These are phyloP conservation scores for Magnolia kwangsiensis DNA, from an alignment of 164 flowering plant species.

Conservation along the genomic window DNA sequence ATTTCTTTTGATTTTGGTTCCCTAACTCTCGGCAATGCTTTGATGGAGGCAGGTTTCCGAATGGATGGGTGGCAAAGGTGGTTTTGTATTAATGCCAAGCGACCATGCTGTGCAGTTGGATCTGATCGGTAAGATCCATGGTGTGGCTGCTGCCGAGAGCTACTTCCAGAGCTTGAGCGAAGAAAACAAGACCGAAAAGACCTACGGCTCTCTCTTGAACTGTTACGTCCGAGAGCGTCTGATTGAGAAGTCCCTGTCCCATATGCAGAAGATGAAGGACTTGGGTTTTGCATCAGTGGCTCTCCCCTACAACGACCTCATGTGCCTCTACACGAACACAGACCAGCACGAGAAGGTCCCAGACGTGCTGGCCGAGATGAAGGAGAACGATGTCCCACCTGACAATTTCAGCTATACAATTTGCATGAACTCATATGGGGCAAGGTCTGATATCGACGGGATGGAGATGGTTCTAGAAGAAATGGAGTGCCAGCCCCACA, in stretches of 20 bases:
- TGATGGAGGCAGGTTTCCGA: conserved; percentile 59
- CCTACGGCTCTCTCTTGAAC: conserved; percentile 39
- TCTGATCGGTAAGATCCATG: conserved; percentile 36
- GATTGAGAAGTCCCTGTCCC: conserved; percentile 38
- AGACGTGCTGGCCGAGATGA: conserved; percentile 43
- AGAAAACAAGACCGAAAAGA: conserved; percentile 11
- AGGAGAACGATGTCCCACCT: conserved; percentile 24
- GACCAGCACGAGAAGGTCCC: conserved; percentile 42
- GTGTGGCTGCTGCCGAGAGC: conserved; percentile 34
- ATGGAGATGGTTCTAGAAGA: conserved; percentile 35
- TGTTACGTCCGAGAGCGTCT: conserved; percentile 29
- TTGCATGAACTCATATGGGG: conserved; percentile 32
- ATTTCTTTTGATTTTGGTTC: background rate
- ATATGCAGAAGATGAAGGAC: conserved; percentile 33
- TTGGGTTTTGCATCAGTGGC: conserved; percentile 21
- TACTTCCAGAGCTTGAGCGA: conserved; percentile 32
- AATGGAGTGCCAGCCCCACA: conserved; percentile 31
- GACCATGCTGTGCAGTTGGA: conserved; percentile 34
- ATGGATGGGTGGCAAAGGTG: conserved; percentile 64
- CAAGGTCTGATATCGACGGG: conserved; percentile 27
- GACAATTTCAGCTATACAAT: conserved; percentile 31
- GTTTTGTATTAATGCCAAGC: conserved; percentile 37
- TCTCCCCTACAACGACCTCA: conserved; percentile 32
- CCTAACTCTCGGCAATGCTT: background rate
- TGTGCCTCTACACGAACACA: conserved; percentile 31